Evolutionary conservation across 257 asterid genomes (phyloP).

Genomic region (Marsdenia floribunda): DNA sequence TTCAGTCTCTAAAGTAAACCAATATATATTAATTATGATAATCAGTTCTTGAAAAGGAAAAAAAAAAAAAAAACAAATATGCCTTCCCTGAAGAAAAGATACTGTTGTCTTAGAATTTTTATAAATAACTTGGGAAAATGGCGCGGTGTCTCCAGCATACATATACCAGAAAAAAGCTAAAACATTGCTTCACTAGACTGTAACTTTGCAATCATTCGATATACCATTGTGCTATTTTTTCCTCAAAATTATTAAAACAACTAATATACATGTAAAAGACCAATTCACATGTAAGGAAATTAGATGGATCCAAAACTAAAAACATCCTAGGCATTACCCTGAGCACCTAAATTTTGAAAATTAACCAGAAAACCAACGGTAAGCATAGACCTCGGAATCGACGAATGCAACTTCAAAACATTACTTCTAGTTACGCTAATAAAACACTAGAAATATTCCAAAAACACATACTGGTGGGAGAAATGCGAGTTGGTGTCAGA

Average conservation of each 20-base stretch:
- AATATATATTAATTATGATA: too few relatives aligned
- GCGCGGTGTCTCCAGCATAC: not conserved
- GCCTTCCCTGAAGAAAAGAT: not conserved
- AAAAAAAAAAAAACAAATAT: not conserved
- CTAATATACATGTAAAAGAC: not conserved
- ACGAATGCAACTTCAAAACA: not conserved
- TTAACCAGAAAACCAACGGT: not conserved
- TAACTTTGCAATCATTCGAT: not conserved
- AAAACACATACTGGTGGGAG: slow-evolving; percentile 3
- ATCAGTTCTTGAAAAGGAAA: not conserved
- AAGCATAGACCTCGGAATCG: not conserved
- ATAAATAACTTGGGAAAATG: not conserved
- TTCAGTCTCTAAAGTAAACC: not conserved
- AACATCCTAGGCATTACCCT: not conserved
- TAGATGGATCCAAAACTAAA: not conserved
- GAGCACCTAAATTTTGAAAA: not conserved
- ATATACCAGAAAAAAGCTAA: not conserved
- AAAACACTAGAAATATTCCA: not conserved
- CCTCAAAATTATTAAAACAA: not conserved
- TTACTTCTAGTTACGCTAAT: not conserved
- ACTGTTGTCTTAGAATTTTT: not conserved
- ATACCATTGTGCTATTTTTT: not conserved
- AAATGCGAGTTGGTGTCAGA: slow-evolving; percentile 4
- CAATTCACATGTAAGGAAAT: not conserved
- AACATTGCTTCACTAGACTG: not conserved